These are phyloP conservation scores for Heterobasidion parviporum DNA, from an alignment of 1,284 basidiomycete species.

Conservation along the genomic window DNA sequence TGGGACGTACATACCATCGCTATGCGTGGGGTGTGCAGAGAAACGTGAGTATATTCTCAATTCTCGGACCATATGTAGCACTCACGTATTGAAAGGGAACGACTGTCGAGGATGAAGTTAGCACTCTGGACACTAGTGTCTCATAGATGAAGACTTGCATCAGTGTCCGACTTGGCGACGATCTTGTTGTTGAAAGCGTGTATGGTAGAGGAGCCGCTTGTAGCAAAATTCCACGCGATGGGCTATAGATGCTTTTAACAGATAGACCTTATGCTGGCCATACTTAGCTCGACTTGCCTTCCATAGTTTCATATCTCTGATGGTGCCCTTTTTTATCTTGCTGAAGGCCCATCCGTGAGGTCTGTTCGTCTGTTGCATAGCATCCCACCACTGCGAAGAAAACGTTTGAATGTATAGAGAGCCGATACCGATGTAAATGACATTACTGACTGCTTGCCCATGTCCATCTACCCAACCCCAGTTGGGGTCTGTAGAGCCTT, in stretches of 20 bases:
- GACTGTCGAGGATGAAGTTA: slow-evolving; percentile 22
- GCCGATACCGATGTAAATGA: neutral
- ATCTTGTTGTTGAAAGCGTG: slow-evolving; percentile 49
- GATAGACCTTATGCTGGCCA: neutral
- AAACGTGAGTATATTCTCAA: neutral
- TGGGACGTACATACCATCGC: neutral
- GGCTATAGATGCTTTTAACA: slow-evolving; percentile 25
- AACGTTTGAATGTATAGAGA: neutral
- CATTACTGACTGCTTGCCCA: slow-evolving; percentile 39
- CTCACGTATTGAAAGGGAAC: slow-evolving; percentile 59
- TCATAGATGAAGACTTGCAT: slow-evolving; percentile 5
- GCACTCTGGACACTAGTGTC: neutral
- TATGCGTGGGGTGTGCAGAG: neutral
- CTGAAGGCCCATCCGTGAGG: slow-evolving; percentile 47
- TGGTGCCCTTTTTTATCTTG: slow-evolving; percentile 44
- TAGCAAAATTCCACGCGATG: slow-evolving; percentile 50
- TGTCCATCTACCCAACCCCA: slow-evolving; percentile 59
- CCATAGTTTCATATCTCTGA: slow-evolving; percentile 52
- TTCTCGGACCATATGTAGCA: neutral
- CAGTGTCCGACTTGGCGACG: slow-evolving; percentile 36
- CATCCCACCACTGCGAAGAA: slow-evolving; percentile 48
- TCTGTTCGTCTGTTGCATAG: slow-evolving; percentile 41
- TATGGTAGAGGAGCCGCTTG: slow-evolving; percentile 39
- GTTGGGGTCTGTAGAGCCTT: slow-evolving; percentile 40
- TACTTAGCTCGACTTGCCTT: slow-evolving; percentile 29